Percentiles rank a stretch among this genome's conserved stretches.
These are phyloP conservation scores for Acorus gramineus DNA, from an alignment of 106 monocot genomes.

Conservation along the genomic window DNA sequence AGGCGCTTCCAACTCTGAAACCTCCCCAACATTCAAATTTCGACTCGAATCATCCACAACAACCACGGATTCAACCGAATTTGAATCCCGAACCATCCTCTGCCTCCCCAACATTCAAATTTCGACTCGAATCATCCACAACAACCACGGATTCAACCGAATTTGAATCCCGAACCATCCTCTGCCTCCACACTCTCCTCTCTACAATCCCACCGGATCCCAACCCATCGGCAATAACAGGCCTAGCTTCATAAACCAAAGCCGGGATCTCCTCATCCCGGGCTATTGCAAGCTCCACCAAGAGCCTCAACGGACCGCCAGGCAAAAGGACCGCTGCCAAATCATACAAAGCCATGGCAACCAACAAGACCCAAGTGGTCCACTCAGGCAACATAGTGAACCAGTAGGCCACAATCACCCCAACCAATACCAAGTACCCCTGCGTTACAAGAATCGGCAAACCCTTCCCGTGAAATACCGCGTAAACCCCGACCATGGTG, in stretches of 20 bases:
- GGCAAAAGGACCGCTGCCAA: constrained; percentile 83
- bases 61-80: neutral
- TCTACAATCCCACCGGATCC: neutral
- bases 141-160: neutral
- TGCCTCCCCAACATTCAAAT: constrained; percentile 4
- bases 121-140: neutral
- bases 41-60: neutral
- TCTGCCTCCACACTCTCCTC: constrained; percentile 38
- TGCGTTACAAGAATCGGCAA: constrained; percentile 58
- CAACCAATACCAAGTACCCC: constrained; percentile 64
- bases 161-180: constrained; percentile 7
- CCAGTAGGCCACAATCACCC: constrained; percentile 78
- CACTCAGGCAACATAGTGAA: constrained; percentile 90
- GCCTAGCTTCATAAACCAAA: constrained; percentile 85
- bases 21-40: constrained; percentile 6
- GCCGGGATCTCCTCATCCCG: constrained; percentile 91
- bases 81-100: constrained; percentile 3
- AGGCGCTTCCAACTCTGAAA: constrained; percentile 21
- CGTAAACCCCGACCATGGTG: constrained; percentile 46
- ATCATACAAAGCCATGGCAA: constrained; percentile 80
- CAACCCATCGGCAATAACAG: constrained; percentile 21
- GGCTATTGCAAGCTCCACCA: constrained; percentile 85
- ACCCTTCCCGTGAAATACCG: constrained; percentile 21
- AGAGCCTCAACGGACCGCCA: constrained; percentile 65
- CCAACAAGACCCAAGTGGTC: constrained; percentile 83